These are phyloP conservation scores for Babesia bovis DNA, from an alignment of 169 alveolate genomes.

Conservation along the genomic window DNA sequence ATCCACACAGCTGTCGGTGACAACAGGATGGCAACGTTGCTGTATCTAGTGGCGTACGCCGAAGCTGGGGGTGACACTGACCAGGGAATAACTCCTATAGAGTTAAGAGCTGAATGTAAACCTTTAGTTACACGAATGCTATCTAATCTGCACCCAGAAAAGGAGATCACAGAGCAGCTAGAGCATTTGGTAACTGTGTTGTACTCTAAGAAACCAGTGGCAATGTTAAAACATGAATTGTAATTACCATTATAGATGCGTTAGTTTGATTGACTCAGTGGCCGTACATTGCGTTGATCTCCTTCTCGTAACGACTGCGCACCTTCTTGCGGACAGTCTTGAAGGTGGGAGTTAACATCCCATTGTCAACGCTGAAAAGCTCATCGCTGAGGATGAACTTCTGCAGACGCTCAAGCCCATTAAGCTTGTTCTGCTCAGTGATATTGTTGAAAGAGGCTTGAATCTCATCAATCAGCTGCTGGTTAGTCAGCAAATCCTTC, in stretches of 20 bases:
- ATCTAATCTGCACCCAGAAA: background rate
- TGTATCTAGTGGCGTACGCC: slow-evolving; percentile 22
- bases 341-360: slow-evolving; percentile 90
- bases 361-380: slow-evolving; percentile 86
- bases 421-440: slow-evolving; percentile 63
- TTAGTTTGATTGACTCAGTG: background rate
- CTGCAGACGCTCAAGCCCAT: slow-evolving; percentile 79
- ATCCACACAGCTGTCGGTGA: background rate
- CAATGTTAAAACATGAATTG: background rate
- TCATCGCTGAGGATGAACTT: slow-evolving; percentile 78
- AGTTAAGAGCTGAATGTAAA: background rate
- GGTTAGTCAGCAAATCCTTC: slow-evolving; percentile 10
- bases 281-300: slow-evolving; percentile 70
- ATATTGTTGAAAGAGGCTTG: slow-evolving; percentile 49
- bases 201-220: slow-evolving; percentile 4
- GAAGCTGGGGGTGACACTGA: slow-evolving; percentile 27
- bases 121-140: background rate
- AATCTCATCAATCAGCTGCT: slow-evolving; percentile 21
- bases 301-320: slow-evolving; percentile 50
- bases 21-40: slow-evolving; percentile 9
- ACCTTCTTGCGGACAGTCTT: slow-evolving; percentile 86
- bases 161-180: background rate
- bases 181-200: background rate
- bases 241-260: background rate
- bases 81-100: background rate